Percentiles rank a stretch among this genome's conserved stretches.
phyloP scores from a whole-genome alignment of 2,329 filamentous ascomycete genomes.

The Ceratocystis ficicola region DNA sequence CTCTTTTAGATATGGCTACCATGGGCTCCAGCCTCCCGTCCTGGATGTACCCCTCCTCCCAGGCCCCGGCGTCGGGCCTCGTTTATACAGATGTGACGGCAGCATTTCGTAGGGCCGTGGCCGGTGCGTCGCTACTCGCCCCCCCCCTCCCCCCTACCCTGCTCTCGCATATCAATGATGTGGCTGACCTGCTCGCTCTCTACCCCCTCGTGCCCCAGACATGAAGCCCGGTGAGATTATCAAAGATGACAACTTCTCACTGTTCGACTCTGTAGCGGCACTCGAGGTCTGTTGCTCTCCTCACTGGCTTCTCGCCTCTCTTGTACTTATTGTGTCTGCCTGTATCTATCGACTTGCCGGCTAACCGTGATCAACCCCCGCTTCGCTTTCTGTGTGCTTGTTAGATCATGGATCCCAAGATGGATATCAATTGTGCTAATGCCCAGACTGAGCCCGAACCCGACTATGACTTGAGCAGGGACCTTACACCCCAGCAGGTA shows the following conservation, averaged over 20 bases:
- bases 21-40: slow-evolving; percentile 8
- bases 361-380: background rate
- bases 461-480: slow-evolving; percentile 59
- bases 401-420: slow-evolving; percentile 97
- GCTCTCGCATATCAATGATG: background rate
- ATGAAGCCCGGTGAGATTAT: slow-evolving; percentile 55
- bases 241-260: slow-evolving; percentile 86
- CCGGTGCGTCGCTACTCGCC: slow-evolving; percentile 11
- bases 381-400: background rate
- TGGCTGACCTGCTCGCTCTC: background rate
- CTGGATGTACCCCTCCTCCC: background rate
- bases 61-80: slow-evolving; percentile 13
- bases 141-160: background rate
- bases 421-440: slow-evolving; percentile 83
- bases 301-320: background rate
- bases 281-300: slow-evolving; percentile 46
- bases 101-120: slow-evolving; percentile 16
- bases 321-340: no score
- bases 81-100: slow-evolving; percentile 21
- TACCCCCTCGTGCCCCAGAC: slow-evolving; percentile 12
- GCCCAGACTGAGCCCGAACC: slow-evolving; percentile 73
- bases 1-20: background rate
- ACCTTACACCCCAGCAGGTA: slow-evolving; percentile 63
- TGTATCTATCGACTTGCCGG: background rate
- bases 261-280: slow-evolving; percentile 87